Percentiles rank a stretch among this genome's conserved stretches.
These are phyloP conservation scores for Hibiscus mutabilis DNA, from an alignment of 345 rosid genomes.

Conservation along the genomic window DNA sequence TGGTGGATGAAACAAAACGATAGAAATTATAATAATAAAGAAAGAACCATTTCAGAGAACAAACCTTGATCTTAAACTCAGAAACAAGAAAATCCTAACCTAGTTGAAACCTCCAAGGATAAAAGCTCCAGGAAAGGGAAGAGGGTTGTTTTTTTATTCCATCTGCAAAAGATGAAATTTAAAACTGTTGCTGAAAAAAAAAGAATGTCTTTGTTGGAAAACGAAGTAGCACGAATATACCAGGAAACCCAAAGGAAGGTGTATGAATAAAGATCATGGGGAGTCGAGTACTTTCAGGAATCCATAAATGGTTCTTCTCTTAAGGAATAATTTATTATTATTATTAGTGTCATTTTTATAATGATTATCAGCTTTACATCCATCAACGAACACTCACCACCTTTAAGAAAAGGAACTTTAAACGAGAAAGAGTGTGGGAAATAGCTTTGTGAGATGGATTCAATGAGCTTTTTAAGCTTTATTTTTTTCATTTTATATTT, in stretches of 20 bases:
- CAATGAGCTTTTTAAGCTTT: not conserved
- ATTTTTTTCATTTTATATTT: not conserved
- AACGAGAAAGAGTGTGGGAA: slow-evolving; percentile 13
- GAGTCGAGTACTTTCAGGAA: slow-evolving; percentile 12
- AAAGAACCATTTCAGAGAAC: not conserved
- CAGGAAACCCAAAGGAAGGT: not conserved
- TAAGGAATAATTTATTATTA: not conserved
- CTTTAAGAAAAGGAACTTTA: slow-evolving; percentile 22
- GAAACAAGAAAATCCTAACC: not conserved
- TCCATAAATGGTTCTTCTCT: not conserved
- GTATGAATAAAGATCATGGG: slow-evolving; percentile 6
- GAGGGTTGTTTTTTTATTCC: not conserved
- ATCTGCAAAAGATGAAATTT: not conserved
- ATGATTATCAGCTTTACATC: slow-evolving; percentile 14
- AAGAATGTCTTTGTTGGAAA: slow-evolving; percentile 14
- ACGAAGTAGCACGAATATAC: slow-evolving; percentile 18
- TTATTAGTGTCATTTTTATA: not conserved
- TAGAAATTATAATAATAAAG: not conserved
- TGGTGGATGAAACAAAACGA: not conserved
- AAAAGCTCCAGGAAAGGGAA: not conserved
- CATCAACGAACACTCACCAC: slow-evolving; percentile 17
- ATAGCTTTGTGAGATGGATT: slow-evolving; percentile 15
- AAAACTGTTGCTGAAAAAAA: slow-evolving; percentile 5
- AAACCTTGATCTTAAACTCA: not conserved
- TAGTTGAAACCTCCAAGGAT: not conserved